Conservation (phyloP, 495 filamentous ascomycete species). For the Penicillium canariense region DNA sequence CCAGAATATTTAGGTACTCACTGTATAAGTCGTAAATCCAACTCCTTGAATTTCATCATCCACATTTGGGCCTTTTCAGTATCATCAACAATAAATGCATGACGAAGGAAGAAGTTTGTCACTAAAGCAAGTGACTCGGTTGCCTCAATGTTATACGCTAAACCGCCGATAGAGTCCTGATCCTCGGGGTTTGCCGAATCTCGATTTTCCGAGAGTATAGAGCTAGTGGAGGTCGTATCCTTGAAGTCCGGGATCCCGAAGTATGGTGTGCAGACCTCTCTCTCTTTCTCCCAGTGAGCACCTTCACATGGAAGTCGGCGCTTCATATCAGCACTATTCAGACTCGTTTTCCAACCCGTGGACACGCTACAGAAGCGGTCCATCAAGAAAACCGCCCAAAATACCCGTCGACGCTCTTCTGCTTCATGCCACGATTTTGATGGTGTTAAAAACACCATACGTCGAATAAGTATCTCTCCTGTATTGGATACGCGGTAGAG, state of each 20-base stretch:
- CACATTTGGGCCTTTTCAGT: constrained; percentile 30
- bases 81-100: constrained; percentile 22
- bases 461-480: constrained; percentile 27
- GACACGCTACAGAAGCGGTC: constrained; percentile 30
- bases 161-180: constrained; percentile 12
- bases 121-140: constrained; percentile 11
- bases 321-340: constrained; percentile 34
- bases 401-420: constrained; percentile 26
- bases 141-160: constrained; percentile 28
- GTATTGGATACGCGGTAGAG: not conserved
- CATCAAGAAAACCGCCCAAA: constrained; percentile 30
- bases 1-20: too few relatives aligned
- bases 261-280: constrained; percentile 18
- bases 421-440: constrained; percentile 22
- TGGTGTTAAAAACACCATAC: constrained; percentile 31
- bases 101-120: constrained; percentile 13
- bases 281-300: constrained; percentile 20
- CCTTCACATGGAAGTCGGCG: constrained; percentile 40
- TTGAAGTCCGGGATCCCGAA: constrained; percentile 21
- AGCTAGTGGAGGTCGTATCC: not conserved
- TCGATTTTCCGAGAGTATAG: not conserved
- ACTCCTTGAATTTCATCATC: constrained; percentile 29
- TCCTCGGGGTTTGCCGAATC: not conserved
- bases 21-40: constrained; percentile 19
- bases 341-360: constrained; percentile 26